Percentiles rank a stretch among this genome's conserved stretches.
phyloP scores from a whole-genome alignment of 2,329 filamentous ascomycete genomes.

The Botrytis medusae region DNA sequence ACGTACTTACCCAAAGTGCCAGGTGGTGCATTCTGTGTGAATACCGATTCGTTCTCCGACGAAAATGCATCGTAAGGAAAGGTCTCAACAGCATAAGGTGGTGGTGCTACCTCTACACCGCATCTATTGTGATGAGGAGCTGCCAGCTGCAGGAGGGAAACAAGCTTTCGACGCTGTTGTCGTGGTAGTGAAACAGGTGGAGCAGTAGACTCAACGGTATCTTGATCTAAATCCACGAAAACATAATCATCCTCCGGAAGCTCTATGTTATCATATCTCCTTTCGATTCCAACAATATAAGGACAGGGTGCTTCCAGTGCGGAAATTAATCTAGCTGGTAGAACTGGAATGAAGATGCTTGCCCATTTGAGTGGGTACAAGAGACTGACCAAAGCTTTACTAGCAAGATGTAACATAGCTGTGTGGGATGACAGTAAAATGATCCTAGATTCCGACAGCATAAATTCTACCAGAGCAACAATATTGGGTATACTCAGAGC shows the following conservation, averaged over 20 bases:
- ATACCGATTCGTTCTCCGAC: slow-evolving; percentile 79
- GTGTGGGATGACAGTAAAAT: slow-evolving; percentile 95
- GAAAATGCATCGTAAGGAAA: slow-evolving; percentile 90
- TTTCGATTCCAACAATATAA: slow-evolving; percentile 94
- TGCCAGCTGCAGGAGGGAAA: slow-evolving; percentile 82
- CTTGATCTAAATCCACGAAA: slow-evolving; percentile 87
- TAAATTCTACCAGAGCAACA: slow-evolving; percentile 88
- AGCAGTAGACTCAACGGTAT: slow-evolving; percentile 82
- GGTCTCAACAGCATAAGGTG: slow-evolving; percentile 88
- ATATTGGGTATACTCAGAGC: slow-evolving; percentile 90
- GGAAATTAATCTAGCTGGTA: slow-evolving; percentile 83
- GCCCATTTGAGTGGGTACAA: slow-evolving; percentile 92
- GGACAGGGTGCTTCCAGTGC: slow-evolving; percentile 93
- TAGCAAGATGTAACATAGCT: slow-evolving; percentile 92
- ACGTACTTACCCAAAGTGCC: slow-evolving; percentile 83
- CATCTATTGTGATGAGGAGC: slow-evolving; percentile 87
- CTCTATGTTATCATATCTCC: slow-evolving; percentile 81
- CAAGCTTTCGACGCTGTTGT: slow-evolving; percentile 85
- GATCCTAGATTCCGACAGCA: slow-evolving; percentile 88
- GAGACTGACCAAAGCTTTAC: slow-evolving; percentile 79
- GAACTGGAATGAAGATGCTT: slow-evolving; percentile 88
- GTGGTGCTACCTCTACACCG: slow-evolving; percentile 83
- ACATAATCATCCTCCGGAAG: slow-evolving; percentile 96
- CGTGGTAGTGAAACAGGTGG: slow-evolving; percentile 78
- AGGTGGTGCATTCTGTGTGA: slow-evolving; percentile 67